Evolutionary conservation across 2,329 filamentous ascomycete genomes (phyloP).

Genomic region (Thelonectria blattea): DNA sequence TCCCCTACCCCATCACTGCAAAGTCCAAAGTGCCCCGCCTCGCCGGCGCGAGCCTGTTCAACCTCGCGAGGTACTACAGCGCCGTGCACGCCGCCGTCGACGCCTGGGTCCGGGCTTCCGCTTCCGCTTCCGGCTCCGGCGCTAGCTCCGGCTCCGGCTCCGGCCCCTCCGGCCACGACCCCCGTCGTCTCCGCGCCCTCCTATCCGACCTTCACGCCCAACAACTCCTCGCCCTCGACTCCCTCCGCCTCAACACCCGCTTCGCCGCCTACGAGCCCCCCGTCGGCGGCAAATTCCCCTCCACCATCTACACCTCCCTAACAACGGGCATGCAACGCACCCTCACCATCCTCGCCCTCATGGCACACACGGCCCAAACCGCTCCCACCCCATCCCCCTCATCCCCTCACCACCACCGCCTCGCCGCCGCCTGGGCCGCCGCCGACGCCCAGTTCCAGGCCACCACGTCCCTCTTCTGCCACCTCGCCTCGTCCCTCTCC

Average conservation of each 20-base stretch:
- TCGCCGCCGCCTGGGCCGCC: conserved; percentile 9
- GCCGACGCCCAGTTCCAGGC: conserved; percentile 12
- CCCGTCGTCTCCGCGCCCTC: neutral
- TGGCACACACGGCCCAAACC: conserved; percentile 19
- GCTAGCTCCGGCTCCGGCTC: too few relatives aligned
- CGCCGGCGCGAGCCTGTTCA: conserved; percentile 14
- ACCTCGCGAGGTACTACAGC: conserved; percentile 20
- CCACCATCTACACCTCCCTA: conserved; percentile 10
- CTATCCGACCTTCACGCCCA: conserved; percentile 11
- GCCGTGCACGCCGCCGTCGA: conserved; percentile 16
- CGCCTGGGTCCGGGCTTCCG: conserved; percentile 3
- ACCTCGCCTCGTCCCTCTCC: conserved; percentile 16
- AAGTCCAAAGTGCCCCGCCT: conserved; percentile 20
- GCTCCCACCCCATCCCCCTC: conserved; percentile 3
- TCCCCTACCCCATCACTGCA: conserved; percentile 23
- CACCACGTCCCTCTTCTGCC: conserved; percentile 17
- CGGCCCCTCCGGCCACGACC: too few relatives aligned
- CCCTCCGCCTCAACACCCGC: conserved; percentile 14
- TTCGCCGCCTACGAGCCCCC: conserved; percentile 19
- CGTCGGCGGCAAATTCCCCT: conserved; percentile 18
- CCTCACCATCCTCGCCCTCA: conserved; percentile 16
- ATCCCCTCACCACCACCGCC: neutral
- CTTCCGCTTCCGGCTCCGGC: too few relatives aligned
- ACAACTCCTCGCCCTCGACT: conserved; percentile 7
- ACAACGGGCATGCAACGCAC: conserved; percentile 19